Conservation (phyloP, 1,284 basidiomycete genomes). For the Somion occarium region DNA sequence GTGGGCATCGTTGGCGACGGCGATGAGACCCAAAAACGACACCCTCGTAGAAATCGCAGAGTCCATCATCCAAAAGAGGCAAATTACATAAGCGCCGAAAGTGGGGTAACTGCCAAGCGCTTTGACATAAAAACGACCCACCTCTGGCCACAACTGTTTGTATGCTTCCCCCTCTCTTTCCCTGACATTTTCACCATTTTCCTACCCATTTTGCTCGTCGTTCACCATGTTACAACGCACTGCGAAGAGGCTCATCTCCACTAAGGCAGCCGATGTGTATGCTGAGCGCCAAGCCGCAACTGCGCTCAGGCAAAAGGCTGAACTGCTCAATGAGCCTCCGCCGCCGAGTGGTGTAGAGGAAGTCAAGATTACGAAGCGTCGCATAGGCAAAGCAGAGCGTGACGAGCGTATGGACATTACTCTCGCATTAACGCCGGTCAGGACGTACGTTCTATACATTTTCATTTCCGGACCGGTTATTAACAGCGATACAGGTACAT, state of each 20-base stretch:
- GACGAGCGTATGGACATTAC: conserved; percentile 40
- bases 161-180: neutral
- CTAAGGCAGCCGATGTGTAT: neutral
- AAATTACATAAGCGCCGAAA: neutral
- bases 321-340: neutral
- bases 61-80: neutral
- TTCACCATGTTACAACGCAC: neutral
- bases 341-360: conserved; percentile 6
- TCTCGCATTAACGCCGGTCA: conserved; percentile 30
- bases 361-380: conserved; percentile 12
- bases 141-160: no score
- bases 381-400: conserved; percentile 35
- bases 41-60: neutral
- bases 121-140: neutral
- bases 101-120: neutral
- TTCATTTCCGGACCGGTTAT: neutral
- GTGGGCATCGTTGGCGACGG: neutral
- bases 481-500: conserved; percentile 21
- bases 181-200: neutral
- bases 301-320: neutral
- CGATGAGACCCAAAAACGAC: neutral
- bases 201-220: neutral
- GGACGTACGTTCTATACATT: conserved; percentile 21
- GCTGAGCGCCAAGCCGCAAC: neutral
- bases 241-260: neutral